A percentile compares a stretch with the other conserved stretches of the same genome.
These are phyloP conservation scores for Zygoascus sp. DNA, from an alignment of 1,139 yeast species.

Conservation along the genomic window DNA sequence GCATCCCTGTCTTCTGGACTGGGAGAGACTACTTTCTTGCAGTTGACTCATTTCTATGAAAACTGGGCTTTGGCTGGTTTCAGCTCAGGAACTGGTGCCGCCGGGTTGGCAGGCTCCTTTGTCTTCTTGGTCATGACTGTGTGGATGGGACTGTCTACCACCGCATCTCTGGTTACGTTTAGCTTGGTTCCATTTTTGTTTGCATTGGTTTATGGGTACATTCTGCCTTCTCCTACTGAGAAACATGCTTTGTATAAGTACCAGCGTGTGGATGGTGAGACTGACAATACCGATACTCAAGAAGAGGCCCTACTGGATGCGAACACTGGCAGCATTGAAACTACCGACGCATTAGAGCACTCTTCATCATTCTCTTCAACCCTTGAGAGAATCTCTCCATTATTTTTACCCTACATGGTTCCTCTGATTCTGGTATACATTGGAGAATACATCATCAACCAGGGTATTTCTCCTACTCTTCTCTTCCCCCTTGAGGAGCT, in stretches of 20 bases:
- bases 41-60: constrained; percentile 62
- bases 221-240: constrained; percentile 20
- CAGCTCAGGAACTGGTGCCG: constrained; percentile 94
- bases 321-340: not conserved
- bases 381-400: constrained; percentile 7
- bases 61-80: constrained; percentile 71
- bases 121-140: constrained; percentile 53
- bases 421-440: constrained; percentile 81
- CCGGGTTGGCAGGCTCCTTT: constrained; percentile 80
- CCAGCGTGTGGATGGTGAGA: constrained; percentile 5
- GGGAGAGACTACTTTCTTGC: constrained; percentile 86
- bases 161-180: constrained; percentile 45
- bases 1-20: constrained; percentile 85
- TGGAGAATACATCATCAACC: constrained; percentile 84
- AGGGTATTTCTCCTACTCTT: constrained; percentile 84
- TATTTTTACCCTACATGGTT: constrained; percentile 50
- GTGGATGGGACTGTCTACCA: constrained; percentile 45
- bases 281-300: not conserved
- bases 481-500: constrained; percentile 66
- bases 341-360: not conserved
- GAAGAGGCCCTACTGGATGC: not conserved
- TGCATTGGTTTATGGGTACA: constrained; percentile 20
- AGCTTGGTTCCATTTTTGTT: constrained; percentile 32
- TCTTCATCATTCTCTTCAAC: constrained; percentile 1
- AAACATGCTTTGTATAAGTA: constrained; percentile 3